These are phyloP conservation scores for Atkinsonella hypoxylon DNA, from an alignment of 2,329 filamentous ascomycete species.

Conservation along the genomic window DNA sequence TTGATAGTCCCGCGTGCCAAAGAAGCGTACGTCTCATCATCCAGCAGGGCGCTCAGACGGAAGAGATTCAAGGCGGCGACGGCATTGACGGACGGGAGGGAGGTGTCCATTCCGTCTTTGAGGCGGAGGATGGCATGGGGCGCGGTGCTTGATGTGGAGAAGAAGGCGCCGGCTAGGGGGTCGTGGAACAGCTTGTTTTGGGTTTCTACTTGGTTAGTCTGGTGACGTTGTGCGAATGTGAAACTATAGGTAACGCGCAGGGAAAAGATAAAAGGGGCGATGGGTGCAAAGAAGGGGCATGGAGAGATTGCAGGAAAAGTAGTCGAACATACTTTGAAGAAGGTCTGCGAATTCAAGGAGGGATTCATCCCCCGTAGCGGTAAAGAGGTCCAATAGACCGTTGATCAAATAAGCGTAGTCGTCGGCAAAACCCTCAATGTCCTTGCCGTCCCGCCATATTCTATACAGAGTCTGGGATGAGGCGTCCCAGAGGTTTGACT, in stretches of 20 bases:
- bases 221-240: too few relatives aligned
- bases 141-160: conserved; percentile 51
- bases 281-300: not conserved
- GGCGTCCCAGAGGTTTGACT: conserved; percentile 58
- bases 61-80: conserved; percentile 81
- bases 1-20: conserved; percentile 63
- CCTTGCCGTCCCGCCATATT: conserved; percentile 57
- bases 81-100: conserved; percentile 81
- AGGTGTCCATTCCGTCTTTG: conserved; percentile 91
- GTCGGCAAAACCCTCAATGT: conserved; percentile 69
- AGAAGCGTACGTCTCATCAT: conserved; percentile 49
- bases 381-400: conserved; percentile 74
- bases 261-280: not conserved
- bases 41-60: conserved; percentile 59
- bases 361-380: conserved; percentile 63
- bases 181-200: conserved; percentile 76
- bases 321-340: conserved; percentile 50
- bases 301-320: not conserved
- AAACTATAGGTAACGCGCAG: too few relatives aligned
- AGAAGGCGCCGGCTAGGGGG: conserved; percentile 52
- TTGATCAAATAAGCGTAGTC: conserved; percentile 87
- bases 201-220: conserved; percentile 35
- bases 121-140: conserved; percentile 69
- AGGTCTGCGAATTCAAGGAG: conserved; percentile 72
- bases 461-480: conserved; percentile 53